Evolutionary conservation across 495 filamentous ascomycete species (phyloP), one percentile per base, ranked within the genome.

Genomic region (Penicillium riverlandense): DNA sequence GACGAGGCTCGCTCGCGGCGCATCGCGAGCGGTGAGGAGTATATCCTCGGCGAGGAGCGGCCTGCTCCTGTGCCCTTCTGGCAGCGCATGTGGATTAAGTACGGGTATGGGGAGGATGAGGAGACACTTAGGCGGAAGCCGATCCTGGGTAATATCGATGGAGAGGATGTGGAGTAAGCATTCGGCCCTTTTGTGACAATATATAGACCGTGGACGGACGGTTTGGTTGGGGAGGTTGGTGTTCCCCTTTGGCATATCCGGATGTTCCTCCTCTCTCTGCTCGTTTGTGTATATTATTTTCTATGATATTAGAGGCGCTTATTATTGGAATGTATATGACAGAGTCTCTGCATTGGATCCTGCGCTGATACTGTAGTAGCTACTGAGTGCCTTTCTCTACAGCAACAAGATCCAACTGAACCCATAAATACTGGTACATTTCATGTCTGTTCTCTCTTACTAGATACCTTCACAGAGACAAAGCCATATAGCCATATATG

Each of bases 1-100:
- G 80, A 86, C 11, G 86, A 91, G 59, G 77, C 72, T 11, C 75
- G 82, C 34, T 79, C 78, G 1, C 75, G 72, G 45, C 67, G 67
- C 47, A 80, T 90, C 41, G 70, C 68, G 16, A 71, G 81, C 28
- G 74, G 79, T 2, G 70, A 79, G 59, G 83, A 83, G 58, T 83
- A 88, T 53, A 65, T 87, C 35, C 74, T 83, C 50, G 83, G 83
- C 15, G 55, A 68, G 49, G 67, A 72, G 46, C 63, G 66, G 4
- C 70, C 70, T 0, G 34, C 43, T 9, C 53, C 47, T 32, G 49
- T 71, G 11, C 41, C 70, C 4, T 67, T 66, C 44, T 73, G 67
- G 70, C 49, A 69, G 48, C 59, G 53, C 14, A 52, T 67, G 56
- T 73, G 66, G 70, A 62, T 73, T 36, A 53, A 69, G 30, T 66